These are phyloP conservation scores for Aureobasidium sp. DNA, from an alignment of 2,329 filamentous ascomycete genomes.

Conservation along the genomic window DNA sequence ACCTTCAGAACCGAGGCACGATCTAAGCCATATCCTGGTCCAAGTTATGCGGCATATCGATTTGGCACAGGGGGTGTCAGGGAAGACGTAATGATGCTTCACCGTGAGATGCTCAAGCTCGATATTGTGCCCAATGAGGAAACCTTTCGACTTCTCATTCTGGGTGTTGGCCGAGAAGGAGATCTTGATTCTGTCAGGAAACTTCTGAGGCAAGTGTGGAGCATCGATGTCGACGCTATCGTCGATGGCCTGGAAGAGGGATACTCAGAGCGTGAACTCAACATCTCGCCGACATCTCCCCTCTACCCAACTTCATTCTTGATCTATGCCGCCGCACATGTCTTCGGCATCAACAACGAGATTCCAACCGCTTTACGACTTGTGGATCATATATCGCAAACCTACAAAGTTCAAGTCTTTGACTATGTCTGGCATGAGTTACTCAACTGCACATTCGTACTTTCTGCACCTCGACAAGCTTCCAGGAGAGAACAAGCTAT, in stretches of 20 bases:
- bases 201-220: constrained; percentile 60
- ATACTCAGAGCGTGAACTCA: not conserved
- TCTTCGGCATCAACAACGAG: constrained; percentile 72
- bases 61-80: constrained; percentile 35
- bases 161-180: constrained; percentile 59
- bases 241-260: constrained; percentile 28
- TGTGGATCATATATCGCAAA: constrained; percentile 67
- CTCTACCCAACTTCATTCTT: constrained; percentile 65
- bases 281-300: constrained; percentile 52
- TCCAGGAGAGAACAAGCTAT: constrained; percentile 26
- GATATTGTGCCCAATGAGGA: constrained; percentile 54
- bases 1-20: constrained; percentile 30
- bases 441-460: constrained; percentile 72
- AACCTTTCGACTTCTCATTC: constrained; percentile 60
- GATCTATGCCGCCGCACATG: constrained; percentile 72
- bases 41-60: constrained; percentile 28
- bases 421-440: constrained; percentile 70
- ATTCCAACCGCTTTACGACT: constrained; percentile 65
- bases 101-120: constrained; percentile 52
- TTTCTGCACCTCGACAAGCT: constrained; percentile 43
- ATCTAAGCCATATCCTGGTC: not conserved
- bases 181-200: constrained; percentile 51
- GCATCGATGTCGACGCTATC: constrained; percentile 54
- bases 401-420: constrained; percentile 66
- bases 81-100: constrained; percentile 39